Conservation (phyloP, 345 rosid genomes). For the Euclidium syriacum region DNA sequence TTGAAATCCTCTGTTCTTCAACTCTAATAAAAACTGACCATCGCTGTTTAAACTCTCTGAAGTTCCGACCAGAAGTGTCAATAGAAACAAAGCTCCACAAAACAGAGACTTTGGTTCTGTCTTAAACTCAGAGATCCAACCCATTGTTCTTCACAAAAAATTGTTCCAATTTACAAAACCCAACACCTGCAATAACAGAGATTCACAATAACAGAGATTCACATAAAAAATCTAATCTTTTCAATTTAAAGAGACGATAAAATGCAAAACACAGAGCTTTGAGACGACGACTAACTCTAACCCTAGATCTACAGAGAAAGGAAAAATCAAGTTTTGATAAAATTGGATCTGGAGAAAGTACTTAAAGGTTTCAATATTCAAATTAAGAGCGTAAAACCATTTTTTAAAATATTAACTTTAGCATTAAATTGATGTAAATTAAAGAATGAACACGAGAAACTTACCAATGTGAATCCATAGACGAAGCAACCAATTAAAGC, state of each 20-base stretch:
- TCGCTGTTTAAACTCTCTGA: conserved; percentile 59
- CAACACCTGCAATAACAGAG: conserved; percentile 25
- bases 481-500: not conserved
- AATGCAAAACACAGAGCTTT: conserved; percentile 1
- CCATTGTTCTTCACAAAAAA: conserved; percentile 9
- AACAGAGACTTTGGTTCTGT: conserved; percentile 7
- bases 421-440: not conserved
- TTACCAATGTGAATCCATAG: conserved; percentile 31
- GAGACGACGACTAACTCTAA: not conserved
- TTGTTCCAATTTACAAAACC: not conserved
- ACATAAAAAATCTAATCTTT: not conserved
- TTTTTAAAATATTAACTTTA: not conserved
- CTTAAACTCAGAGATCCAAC: conserved; percentile 29
- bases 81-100: conserved; percentile 31
- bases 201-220: not conserved
- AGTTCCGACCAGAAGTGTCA: conserved; percentile 36
- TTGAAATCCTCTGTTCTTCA: conserved; percentile 47
- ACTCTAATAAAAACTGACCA: conserved; percentile 58
- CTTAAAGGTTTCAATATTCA: not conserved
- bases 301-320: conserved; percentile 10
- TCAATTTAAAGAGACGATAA: not conserved
- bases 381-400: not conserved
- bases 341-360: conserved; percentile 11
- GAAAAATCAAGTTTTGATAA: not conserved
- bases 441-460: not conserved